phyloP scores from a whole-genome alignment of 2,329 filamentous ascomycete species.

The Alternaria sp. region DNA sequence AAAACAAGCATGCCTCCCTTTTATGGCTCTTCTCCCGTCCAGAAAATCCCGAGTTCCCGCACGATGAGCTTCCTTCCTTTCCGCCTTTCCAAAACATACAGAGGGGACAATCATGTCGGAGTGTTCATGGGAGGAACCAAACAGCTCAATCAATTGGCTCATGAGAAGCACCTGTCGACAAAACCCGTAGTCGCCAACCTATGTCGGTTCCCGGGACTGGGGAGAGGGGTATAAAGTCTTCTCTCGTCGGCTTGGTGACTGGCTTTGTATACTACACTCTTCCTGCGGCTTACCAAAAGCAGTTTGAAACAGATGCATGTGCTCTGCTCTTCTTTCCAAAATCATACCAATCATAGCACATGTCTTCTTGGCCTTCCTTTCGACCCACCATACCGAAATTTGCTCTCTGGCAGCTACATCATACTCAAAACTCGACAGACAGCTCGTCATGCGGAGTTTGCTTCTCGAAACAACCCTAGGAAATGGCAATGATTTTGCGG shows the following conservation, averaged over 20 bases:
- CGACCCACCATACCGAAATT: fast-evolving
- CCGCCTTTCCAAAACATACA: not conserved
- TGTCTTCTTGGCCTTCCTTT: not conserved
- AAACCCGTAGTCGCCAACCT: not conserved
- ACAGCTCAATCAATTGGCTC: not conserved
- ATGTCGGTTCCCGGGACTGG: not conserved
- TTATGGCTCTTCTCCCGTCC: not conserved
- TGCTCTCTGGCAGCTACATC: not conserved
- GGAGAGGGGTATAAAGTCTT: not conserved
- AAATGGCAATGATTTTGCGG: not conserved
- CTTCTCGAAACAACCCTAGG: not conserved
- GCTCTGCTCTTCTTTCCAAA: not conserved
- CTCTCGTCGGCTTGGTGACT: not conserved
- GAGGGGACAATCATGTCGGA: too few relatives aligned
- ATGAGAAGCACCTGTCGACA: not conserved
- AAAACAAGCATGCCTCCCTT: fast-evolving
- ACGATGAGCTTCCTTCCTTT: not conserved
- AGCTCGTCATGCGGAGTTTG: not conserved
- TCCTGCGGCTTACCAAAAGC: not conserved
- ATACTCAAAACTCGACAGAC: not conserved
- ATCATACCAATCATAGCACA: too few relatives aligned
- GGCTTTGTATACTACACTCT: not conserved
- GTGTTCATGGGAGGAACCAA: not conserved
- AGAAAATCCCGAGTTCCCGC: fast-evolving
- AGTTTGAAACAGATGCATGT: too few relatives aligned